These are phyloP conservation scores for Solanum neorickii DNA, from an alignment of 257 asterid species.

Conservation along the genomic window DNA sequence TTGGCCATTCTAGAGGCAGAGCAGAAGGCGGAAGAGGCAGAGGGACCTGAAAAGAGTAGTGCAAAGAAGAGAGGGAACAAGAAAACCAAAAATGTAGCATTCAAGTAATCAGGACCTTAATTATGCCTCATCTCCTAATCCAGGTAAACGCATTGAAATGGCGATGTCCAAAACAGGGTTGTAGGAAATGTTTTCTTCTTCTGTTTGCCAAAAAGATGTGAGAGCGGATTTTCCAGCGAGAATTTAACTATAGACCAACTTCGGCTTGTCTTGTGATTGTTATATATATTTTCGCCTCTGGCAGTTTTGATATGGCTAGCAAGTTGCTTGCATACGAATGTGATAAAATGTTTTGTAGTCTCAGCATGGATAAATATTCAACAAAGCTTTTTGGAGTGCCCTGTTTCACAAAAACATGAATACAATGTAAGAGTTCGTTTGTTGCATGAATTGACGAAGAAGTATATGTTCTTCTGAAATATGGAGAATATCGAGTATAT, in stretches of 20 bases:
- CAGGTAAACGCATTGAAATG: background rate
- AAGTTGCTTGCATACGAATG: background rate
- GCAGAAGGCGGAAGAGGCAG: constrained; percentile 87
- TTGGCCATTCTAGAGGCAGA: constrained; percentile 89
- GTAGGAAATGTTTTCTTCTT: background rate
- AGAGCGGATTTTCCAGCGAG: background rate
- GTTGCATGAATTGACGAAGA: background rate
- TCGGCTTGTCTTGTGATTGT: background rate
- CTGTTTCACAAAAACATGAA: background rate
- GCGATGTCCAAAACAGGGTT: background rate
- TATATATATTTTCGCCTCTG: background rate
- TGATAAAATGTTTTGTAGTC: background rate
- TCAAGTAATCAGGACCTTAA: constrained; percentile 17
- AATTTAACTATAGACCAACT: background rate
- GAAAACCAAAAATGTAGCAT: constrained; percentile 40
- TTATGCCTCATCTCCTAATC: background rate
- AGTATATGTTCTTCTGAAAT: background rate
- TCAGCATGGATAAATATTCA: background rate
- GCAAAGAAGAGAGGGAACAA: constrained; percentile 57
- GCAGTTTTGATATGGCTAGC: background rate
- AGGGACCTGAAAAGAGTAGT: constrained; percentile 48
- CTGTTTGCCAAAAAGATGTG: background rate
- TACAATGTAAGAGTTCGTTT: background rate
- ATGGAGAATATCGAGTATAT: background rate
- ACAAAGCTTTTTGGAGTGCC: background rate